Evolutionary conservation across 2,329 filamentous ascomycete genomes (phyloP).

Genomic region (Xenosphaeropsis pyriputrescens): DNA sequence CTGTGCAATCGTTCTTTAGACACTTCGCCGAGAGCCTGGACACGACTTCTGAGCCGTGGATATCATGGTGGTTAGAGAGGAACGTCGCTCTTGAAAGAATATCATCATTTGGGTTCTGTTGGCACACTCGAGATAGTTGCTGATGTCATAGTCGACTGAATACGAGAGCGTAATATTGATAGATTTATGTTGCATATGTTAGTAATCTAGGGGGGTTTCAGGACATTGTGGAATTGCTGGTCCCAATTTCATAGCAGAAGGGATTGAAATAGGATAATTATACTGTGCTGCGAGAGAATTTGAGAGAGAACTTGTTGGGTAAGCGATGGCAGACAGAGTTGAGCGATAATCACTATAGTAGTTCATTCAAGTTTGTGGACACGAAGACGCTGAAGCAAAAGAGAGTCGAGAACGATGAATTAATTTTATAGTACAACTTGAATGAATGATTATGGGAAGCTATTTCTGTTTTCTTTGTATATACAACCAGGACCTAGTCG

Average conservation of each 20-base stretch:
- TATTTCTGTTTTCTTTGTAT: no score
- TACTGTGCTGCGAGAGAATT: slow-evolving; percentile 24
- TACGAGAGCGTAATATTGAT: slow-evolving; percentile 54
- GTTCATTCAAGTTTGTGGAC: slow-evolving; percentile 19
- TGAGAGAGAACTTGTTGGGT: slow-evolving; percentile 20
- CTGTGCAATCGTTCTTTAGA: no score
- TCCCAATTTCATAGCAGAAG: slow-evolving; percentile 33
- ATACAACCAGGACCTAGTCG: no score
- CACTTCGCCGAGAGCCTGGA: slow-evolving; percentile 27
- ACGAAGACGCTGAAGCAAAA: slow-evolving; percentile 1
- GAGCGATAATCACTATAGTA: slow-evolving; percentile 20
- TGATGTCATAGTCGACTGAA: slow-evolving; percentile 52
- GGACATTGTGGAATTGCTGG: slow-evolving; percentile 48
- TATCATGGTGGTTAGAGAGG: slow-evolving; percentile 51
- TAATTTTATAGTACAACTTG: no score
- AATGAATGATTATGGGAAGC: no score
- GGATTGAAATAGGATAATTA: slow-evolving; percentile 4
- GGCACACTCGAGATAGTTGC: slow-evolving; percentile 49
- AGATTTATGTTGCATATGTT: slow-evolving; percentile 58
- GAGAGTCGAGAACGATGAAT: no score
- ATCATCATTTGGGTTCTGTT: slow-evolving; percentile 45
- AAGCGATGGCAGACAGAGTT: slow-evolving; percentile 20
- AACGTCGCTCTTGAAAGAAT: slow-evolving; percentile 55
- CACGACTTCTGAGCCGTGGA: slow-evolving; percentile 42
- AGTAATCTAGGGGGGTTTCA: slow-evolving; percentile 52